These are phyloP conservation scores for Sphaerostilbella broomeana DNA, from an alignment of 2,329 filamentous ascomycete genomes.

Conservation along the genomic window DNA sequence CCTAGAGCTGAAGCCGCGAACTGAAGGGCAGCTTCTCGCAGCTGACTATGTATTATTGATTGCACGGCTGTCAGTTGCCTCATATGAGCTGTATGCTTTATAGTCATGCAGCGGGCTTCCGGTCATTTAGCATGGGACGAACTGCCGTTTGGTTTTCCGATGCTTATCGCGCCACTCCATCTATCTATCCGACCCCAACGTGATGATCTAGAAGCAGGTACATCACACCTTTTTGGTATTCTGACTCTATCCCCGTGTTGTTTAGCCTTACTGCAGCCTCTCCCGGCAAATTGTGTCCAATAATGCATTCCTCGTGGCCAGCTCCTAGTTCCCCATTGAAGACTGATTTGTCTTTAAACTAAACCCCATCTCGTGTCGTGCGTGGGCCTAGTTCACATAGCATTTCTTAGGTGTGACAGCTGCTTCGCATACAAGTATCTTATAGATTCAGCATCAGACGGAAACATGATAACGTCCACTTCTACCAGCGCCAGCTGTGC, in stretches of 20 bases:
- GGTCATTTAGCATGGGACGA: no score
- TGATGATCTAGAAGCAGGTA: slow-evolving; percentile 8
- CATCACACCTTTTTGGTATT: no score
- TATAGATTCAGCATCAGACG: no score
- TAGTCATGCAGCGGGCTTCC: no score
- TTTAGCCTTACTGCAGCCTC: slow-evolving; percentile 9
- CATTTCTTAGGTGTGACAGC: neutral
- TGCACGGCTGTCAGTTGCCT: neutral
- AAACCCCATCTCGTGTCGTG: slow-evolving; percentile 8
- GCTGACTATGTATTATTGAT: neutral
- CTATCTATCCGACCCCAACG: slow-evolving; percentile 1
- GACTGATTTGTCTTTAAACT: slow-evolving; percentile 12
- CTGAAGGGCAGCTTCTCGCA: no score
- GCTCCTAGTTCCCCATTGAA: slow-evolving; percentile 21
- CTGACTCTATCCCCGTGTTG: slow-evolving; percentile 23
- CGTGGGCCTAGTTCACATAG: slow-evolving; percentile 6
- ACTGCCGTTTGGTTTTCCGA: no score
- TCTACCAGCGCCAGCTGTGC: no score
- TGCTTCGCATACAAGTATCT: no score
- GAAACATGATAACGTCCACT: no score
- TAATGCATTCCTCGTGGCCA: slow-evolving; percentile 26
- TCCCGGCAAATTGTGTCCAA: slow-evolving; percentile 25
- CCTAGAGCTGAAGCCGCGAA: no score
- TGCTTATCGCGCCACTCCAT: slow-evolving; percentile 9
- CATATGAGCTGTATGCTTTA: no score